Base-by-base conservation (phyloP, 2,329 filamentous ascomycete species). In the Claviceps sp. region DNA sequence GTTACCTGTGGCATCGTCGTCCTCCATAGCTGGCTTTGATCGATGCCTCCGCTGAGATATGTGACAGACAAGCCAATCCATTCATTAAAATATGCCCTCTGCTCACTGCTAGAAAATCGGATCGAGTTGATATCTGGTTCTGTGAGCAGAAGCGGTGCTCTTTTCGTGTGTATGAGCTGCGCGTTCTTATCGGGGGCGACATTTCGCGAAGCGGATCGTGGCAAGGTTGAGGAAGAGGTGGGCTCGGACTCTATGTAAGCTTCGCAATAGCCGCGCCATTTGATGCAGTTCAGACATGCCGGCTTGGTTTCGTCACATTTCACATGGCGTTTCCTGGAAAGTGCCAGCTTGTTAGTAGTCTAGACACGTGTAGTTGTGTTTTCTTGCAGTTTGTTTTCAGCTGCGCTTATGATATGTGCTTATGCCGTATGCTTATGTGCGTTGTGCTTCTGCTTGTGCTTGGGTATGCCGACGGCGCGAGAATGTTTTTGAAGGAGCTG, bases 301-400 rank as follows among this genome's bases (percentile, higher is more conserved):
- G 69, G 69, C 40, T 66, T 65, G 24, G 67, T 66, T 56, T 71
- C 69, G 48, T 71, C 69, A 52, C 69, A 71, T 57, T 71, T 71
- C 40, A 71, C 65, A 55, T 71, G 69, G 19, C 69, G 68, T 50
- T 69, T 70, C 50, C 67, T 70, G 47, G 44, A 16, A 37, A 19
- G 19, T 11, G 17, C 40, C 26, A 19, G 40, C 17, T 47, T 16
- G 30, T 34, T 48, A 48, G 42, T 48, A 37, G n/a, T n/a, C n/a
- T 30, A 14, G 3, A 22, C 16, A 48, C 13, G 26, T 10, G 10
- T 30, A 30, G 8, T 10, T 30, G 8, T 30, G 8, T 30, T 30
- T 30, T 30, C 10, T 30, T 30, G 26, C 26, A 30, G 26, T 10
- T 30, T 10, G 26, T 10, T 30, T 30, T 30, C 26, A 30, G 26